phyloP scores from a whole-genome alignment of 257 asterid genomes.

The Jacaranda copaia region DNA sequence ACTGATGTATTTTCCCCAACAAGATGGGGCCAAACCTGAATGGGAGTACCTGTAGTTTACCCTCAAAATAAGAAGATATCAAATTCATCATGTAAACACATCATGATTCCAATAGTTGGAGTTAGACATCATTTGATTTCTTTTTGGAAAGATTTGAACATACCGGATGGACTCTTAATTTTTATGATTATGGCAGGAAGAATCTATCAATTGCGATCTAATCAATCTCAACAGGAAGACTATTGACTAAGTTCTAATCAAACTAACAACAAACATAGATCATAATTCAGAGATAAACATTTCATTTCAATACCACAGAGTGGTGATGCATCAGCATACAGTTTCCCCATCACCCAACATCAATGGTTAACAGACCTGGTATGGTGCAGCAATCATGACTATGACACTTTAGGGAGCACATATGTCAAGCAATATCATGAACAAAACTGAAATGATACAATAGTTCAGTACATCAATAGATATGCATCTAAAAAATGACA shows the following conservation, averaged over 20 bases:
- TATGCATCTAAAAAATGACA: slow-evolving; percentile 2
- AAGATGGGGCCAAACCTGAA: neutral
- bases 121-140: neutral
- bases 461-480: slow-evolving; percentile 16
- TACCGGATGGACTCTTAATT: neutral
- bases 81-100: neutral
- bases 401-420: neutral
- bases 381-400: slow-evolving; percentile 9
- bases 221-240: slow-evolving; percentile 12
- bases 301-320: slow-evolving; percentile 7
- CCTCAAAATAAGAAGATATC: neutral
- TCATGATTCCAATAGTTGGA: slow-evolving; percentile 13
- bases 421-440: slow-evolving; percentile 1
- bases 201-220: neutral
- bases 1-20: neutral
- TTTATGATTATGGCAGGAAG: slow-evolving; percentile 9
- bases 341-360: neutral
- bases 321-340: neutral
- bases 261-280: neutral
- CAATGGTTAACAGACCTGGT: slow-evolving; percentile 11
- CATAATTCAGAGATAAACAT: neutral
- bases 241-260: slow-evolving; percentile 5
- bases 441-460: neutral
- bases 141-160: neutral
- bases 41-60: neutral